These are phyloP conservation scores for Lactifluus pinguis DNA, from an alignment of 768 basidiomycete species.

Conservation along the genomic window DNA sequence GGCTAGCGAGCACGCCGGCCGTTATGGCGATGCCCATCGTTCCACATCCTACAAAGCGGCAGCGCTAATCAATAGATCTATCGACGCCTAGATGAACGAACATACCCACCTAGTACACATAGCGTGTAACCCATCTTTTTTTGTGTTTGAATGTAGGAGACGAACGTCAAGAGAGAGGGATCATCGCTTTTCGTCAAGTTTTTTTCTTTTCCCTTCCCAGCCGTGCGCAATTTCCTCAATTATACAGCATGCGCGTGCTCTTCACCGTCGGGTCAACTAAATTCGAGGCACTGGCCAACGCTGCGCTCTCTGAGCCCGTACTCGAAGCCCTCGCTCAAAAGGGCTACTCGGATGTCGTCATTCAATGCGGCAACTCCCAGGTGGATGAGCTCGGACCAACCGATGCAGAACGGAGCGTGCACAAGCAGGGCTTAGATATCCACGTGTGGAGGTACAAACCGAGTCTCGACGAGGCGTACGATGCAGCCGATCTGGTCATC, in stretches of 20 bases:
- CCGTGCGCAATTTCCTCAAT: neutral
- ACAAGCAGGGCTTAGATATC: constrained; percentile 40
- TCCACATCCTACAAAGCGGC: constrained; percentile 66
- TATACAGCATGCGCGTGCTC: constrained; percentile 37
- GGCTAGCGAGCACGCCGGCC: constrained; percentile 82
- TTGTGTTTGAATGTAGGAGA: neutral
- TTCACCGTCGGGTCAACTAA: constrained; percentile 86
- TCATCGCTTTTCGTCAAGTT: neutral
- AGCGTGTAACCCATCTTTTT: constrained; percentile 84
- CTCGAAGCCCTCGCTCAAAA: constrained; percentile 42
- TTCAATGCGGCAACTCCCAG: constrained; percentile 73
- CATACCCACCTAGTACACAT: constrained; percentile 62
- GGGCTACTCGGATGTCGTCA: constrained; percentile 51
- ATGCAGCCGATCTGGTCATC: constrained; percentile 67
- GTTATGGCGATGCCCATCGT: constrained; percentile 97
- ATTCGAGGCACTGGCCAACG: constrained; percentile 67
- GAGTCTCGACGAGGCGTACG: constrained; percentile 56
- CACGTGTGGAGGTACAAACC: constrained; percentile 69
- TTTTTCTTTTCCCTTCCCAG: neutral
- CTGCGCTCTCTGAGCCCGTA: constrained; percentile 47
- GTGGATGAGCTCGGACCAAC: constrained; percentile 30
- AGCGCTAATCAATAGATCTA: constrained; percentile 15
- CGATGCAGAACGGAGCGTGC: constrained; percentile 11
- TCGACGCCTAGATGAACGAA: neutral
- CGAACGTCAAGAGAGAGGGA: neutral